These are phyloP conservation scores for Aristolochia fimbriata DNA, from an alignment of 164 flowering plant species.

Conservation along the genomic window DNA sequence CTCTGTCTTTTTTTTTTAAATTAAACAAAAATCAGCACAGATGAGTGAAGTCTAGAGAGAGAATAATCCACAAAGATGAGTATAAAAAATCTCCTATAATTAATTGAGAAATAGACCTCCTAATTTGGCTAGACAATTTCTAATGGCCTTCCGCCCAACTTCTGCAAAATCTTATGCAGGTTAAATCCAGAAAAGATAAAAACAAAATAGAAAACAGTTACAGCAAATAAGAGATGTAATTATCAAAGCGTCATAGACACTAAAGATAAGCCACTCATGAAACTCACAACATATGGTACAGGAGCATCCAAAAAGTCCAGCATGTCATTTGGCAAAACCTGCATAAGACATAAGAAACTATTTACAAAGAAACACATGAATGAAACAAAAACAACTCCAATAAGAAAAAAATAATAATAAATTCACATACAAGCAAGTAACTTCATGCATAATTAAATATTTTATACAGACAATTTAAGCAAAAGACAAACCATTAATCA, in stretches of 20 bases:
- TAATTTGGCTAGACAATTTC: no score
- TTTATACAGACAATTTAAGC: no score
- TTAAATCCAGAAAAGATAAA: background rate
- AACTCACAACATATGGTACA: slow-evolving; percentile 92
- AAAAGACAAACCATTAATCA: background rate
- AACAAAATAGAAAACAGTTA: background rate
- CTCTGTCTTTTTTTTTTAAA: no score
- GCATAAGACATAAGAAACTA: slow-evolving; percentile 7
- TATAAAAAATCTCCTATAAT: no score
- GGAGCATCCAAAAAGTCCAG: slow-evolving; percentile 99
- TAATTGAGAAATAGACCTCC: no score
- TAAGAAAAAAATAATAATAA: background rate
- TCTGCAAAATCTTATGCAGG: no score
- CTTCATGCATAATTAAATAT: background rate
- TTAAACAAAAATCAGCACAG: no score
- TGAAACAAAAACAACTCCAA: background rate
- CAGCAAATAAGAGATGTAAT: no score
- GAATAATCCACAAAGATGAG: no score
- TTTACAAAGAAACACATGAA: background rate
- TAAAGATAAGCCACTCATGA: background rate
- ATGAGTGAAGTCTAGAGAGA: no score
- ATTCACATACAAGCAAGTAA: background rate
- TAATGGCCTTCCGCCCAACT: no score
- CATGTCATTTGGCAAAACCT: slow-evolving; percentile 99
- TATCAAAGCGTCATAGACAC: no score